Evolutionary conservation across 441 rosid species (phyloP).

Genomic region (Populus hybrid): DNA sequence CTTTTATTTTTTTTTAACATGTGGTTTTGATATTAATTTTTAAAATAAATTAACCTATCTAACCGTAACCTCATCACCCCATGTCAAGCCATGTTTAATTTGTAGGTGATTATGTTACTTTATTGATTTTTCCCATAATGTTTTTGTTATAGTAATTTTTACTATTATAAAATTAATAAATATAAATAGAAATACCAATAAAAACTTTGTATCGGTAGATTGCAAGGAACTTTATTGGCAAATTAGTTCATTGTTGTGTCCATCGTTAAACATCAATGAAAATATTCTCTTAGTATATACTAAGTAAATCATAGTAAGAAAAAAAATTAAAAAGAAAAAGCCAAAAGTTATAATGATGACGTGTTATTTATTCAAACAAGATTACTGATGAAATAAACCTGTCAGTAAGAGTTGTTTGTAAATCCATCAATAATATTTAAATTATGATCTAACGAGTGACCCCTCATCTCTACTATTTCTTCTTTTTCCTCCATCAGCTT

Average conservation of each 20-base stretch:
- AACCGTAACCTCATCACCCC: too few species aligned
- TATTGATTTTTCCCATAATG: not conserved
- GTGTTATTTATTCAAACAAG: too few species aligned
- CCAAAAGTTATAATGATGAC: too few species aligned
- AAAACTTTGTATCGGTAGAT: rapidly evolving
- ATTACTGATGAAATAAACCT: rapidly evolving
- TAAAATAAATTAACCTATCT: too few species aligned
- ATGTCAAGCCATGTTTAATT: not conserved
- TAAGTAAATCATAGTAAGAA: too few species aligned
- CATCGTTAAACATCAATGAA: rapidly evolving
- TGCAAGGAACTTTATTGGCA: rapidly evolving
- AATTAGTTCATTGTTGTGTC: rapidly evolving
- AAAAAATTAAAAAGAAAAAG: too few species aligned
- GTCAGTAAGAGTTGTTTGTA: rapidly evolving
- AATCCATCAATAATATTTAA: too few species aligned
- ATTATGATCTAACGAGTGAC: rapidly evolving
- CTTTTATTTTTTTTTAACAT: too few species aligned
- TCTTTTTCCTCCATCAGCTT: too few species aligned
- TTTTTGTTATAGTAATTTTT: not conserved
- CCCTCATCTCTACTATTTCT: rapidly evolving
- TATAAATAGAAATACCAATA: rapidly evolving
- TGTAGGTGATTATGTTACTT: not conserved
- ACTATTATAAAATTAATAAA: too few species aligned
- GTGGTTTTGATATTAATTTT: too few species aligned
- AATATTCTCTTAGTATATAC: too few species aligned